phyloP scores from a whole-genome alignment of 345 rosid genomes.

The Ailanthus altissimus region DNA sequence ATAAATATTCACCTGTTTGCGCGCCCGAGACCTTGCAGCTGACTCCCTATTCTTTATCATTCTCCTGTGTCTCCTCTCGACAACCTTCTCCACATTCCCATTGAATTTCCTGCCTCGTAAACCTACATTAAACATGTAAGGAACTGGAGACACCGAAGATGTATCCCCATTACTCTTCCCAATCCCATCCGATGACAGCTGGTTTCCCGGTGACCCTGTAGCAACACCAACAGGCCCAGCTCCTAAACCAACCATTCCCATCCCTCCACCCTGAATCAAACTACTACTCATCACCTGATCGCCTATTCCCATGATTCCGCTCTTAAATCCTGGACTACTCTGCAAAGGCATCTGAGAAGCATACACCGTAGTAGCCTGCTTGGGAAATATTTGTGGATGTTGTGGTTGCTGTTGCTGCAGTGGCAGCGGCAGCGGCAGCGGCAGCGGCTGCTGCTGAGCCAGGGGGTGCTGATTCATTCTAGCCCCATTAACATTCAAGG shows the following conservation, averaged over 20 bases:
- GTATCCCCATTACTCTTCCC: constrained; percentile 72
- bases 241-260: constrained; percentile 67
- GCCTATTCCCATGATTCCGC: constrained; percentile 55
- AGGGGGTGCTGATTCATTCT: constrained; percentile 51
- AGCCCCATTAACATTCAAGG: constrained; percentile 57
- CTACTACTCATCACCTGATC: constrained; percentile 51
- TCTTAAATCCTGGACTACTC: constrained; percentile 57
- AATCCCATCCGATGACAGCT: constrained; percentile 73
- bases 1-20: constrained; percentile 77
- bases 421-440: no score
- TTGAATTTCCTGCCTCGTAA: constrained; percentile 66
- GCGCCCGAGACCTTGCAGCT: constrained; percentile 98
- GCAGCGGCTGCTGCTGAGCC: constrained; percentile 36
- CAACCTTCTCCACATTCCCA: constrained; percentile 85
- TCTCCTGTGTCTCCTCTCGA: constrained; percentile 95
- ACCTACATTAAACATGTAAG: constrained; percentile 72
- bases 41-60: constrained; percentile 99
- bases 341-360: constrained; percentile 51
- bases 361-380: constrained; percentile 55
- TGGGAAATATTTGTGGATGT: constrained; percentile 55
- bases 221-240: constrained; percentile 42
- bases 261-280: constrained; percentile 54
- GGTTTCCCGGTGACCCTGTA: constrained; percentile 69
- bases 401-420: constrained; percentile 51
- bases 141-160: constrained; percentile 82